Percentiles rank a stretch among this genome's conserved stretches.
Evolutionary conservation across 371 early-diverging fungal species (phyloP).

Genomic region (Rhizopus stolonifer): DNA sequence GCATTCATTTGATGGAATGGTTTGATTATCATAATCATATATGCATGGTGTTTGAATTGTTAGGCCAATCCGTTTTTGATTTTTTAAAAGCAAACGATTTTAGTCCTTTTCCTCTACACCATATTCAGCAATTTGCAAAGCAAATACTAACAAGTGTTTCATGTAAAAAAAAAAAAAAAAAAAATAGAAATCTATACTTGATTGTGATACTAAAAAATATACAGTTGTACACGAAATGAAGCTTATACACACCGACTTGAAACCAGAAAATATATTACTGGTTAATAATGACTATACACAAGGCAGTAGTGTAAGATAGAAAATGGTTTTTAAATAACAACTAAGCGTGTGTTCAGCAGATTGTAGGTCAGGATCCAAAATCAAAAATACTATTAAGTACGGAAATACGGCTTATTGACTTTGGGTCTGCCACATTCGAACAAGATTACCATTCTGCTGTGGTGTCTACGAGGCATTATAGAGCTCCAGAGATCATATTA

Average conservation of each 20-base stretch:
- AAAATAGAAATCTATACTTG: too few species aligned
- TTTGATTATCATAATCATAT: slow-evolving; percentile 91
- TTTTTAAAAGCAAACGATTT: slow-evolving; percentile 90
- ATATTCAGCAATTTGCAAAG: slow-evolving; percentile 81
- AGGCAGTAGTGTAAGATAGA: slow-evolving; percentile 17
- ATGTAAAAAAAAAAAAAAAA: slow-evolving; percentile 52
- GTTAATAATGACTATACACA: slow-evolving; percentile 37
- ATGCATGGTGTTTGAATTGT: slow-evolving; percentile 96
- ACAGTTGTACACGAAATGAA: slow-evolving; percentile 78
- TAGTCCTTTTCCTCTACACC: slow-evolving; percentile 80
- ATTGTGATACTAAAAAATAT: too few species aligned
- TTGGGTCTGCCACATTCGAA: slow-evolving; percentile 95
- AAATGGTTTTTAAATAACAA: not conserved
- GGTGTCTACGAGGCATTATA: slow-evolving; percentile 92
- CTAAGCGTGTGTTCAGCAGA: slow-evolving; percentile 4
- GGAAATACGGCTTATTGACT: slow-evolving; percentile 91
- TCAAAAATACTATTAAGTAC: slow-evolving; percentile 65
- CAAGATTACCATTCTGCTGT: slow-evolving; percentile 89
- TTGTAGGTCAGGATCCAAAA: slow-evolving; percentile 15
- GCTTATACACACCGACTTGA: slow-evolving; percentile 92
- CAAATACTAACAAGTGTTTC: slow-evolving; percentile 77
- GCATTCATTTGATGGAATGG: slow-evolving; percentile 75
- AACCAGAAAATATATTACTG: slow-evolving; percentile 87
- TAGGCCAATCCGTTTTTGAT: slow-evolving; percentile 88
- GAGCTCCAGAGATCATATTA: slow-evolving; percentile 96